A percentile compares a stretch with the other conserved stretches of the same genome.
Conservation (phyloP, 805 yeast species). For the Debaryomyces maramus region DNA sequence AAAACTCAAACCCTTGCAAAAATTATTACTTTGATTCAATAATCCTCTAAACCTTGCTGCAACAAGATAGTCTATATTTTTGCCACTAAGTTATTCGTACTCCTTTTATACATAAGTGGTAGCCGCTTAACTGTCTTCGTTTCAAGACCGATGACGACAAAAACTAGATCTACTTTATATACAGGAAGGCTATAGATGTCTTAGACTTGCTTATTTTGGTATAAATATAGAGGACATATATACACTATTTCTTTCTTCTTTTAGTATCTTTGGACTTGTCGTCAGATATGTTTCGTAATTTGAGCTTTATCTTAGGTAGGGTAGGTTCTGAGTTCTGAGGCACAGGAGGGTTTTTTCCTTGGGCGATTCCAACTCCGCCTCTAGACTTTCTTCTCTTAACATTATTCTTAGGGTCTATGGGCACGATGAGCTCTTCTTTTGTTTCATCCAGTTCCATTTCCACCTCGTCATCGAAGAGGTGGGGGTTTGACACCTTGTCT, state of each 20-base stretch:
- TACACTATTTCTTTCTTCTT: conserved; percentile 1
- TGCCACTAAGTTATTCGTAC: too few relatives aligned
- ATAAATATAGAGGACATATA: not conserved
- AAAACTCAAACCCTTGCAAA: too few relatives aligned
- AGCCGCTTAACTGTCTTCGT: too few relatives aligned
- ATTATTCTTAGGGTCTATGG: conserved; percentile 5
- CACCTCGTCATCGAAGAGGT: conserved; percentile 41
- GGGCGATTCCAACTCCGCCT: conserved; percentile 24
- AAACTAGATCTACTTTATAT: not conserved
- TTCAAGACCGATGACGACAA: not conserved
- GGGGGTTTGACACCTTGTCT: conserved; percentile 30
- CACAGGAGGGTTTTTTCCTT: not conserved
- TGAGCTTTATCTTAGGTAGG: conserved; percentile 13
- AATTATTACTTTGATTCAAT: too few relatives aligned
- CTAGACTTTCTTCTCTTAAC: conserved; percentile 28
- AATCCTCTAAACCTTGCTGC: too few relatives aligned
- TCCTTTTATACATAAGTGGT: too few relatives aligned
- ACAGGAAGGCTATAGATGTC: not conserved
- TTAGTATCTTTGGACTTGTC: conserved; percentile 4
- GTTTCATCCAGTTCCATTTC: conserved; percentile 16
- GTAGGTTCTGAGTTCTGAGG: conserved; percentile 1
- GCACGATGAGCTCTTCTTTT: conserved; percentile 4
- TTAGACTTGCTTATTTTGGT: not conserved
- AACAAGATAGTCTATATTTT: too few relatives aligned
- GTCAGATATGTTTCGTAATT: conserved; percentile 5